Percentiles rank a stretch among this genome's conserved stretches.
phyloP scores from a whole-genome alignment of 2,329 filamentous ascomycete species.

The Grosmannia clavigera region DNA sequence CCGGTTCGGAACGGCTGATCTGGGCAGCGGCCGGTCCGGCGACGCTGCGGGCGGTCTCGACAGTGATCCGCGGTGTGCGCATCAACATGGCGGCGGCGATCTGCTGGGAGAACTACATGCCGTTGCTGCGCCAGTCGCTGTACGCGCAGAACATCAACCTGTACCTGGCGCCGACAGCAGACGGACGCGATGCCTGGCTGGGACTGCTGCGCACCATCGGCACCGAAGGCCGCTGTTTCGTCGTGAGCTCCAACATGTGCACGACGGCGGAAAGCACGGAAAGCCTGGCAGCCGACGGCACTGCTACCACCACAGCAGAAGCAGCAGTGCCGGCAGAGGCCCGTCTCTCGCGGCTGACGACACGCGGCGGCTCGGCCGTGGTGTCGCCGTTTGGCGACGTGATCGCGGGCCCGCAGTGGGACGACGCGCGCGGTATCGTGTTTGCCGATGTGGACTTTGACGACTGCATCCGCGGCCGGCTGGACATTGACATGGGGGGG shows the following conservation, averaged over 20 bases:
- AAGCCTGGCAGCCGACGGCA: neutral
- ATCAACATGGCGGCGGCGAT: constrained; percentile 78
- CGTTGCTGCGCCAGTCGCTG: constrained; percentile 66
- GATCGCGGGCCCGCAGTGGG: constrained; percentile 72
- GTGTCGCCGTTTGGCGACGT: constrained; percentile 70
- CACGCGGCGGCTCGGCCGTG: constrained; percentile 71
- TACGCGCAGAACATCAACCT: constrained; percentile 88
- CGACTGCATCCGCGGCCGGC: constrained; percentile 67
- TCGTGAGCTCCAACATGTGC: constrained; percentile 78
- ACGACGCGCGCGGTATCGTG: constrained; percentile 56
- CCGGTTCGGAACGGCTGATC: constrained; percentile 67
- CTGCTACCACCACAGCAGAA: neutral
- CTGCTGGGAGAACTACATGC: constrained; percentile 98
- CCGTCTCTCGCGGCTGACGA: neutral
- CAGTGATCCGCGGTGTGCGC: constrained; percentile 64
- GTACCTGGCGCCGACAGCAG: constrained; percentile 83
- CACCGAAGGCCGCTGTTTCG: constrained; percentile 72
- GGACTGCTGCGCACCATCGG: constrained; percentile 71
- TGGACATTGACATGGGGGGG: constrained; percentile 76
- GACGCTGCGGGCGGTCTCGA: constrained; percentile 68
- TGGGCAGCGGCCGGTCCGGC: constrained; percentile 79
- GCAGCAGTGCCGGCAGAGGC: neutral
- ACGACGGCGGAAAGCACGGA: constrained; percentile 27
- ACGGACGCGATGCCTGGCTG: constrained; percentile 72
- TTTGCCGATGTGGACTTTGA: constrained; percentile 72